Conservation (phyloP, 768 basidiomycete species). For the Pleurotus tuber-regium region DNA sequence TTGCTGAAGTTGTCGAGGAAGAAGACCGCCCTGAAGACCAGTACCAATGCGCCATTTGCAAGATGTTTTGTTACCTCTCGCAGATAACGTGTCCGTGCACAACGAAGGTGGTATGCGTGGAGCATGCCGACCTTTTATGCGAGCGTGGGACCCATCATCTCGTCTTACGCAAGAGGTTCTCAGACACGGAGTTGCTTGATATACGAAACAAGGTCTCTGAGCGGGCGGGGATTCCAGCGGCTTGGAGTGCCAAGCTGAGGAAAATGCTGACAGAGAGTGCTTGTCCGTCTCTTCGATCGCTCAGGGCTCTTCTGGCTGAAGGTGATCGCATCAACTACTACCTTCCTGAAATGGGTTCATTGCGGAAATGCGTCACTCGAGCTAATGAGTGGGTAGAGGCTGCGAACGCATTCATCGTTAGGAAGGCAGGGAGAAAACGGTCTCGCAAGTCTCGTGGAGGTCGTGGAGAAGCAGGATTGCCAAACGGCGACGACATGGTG, state of each 20-base stretch:
- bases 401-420: slow-evolving; percentile 73
- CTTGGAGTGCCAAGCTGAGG: slow-evolving; percentile 74
- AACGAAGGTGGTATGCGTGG: slow-evolving; percentile 76
- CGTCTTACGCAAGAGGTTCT: slow-evolving; percentile 75
- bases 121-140: slow-evolving; percentile 81
- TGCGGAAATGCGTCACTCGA: slow-evolving; percentile 76
- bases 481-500: slow-evolving; percentile 45
- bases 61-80: slow-evolving; percentile 92
- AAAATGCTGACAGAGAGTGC: slow-evolving; percentile 66
- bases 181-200: slow-evolving; percentile 73
- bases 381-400: slow-evolving; percentile 90
- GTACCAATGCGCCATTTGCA: slow-evolving; percentile 93
- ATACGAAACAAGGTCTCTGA: slow-evolving; percentile 64
- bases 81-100: slow-evolving; percentile 85
- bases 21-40: slow-evolving; percentile 89
- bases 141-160: slow-evolving; percentile 44
- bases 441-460: slow-evolving; percentile 61
- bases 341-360: slow-evolving; percentile 65
- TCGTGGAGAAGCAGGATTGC: slow-evolving; percentile 32
- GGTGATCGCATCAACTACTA: slow-evolving; percentile 82
- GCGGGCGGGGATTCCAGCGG: slow-evolving; percentile 67
- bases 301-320: slow-evolving; percentile 82
- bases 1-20: slow-evolving; percentile 70
- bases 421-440: slow-evolving; percentile 81
- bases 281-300: slow-evolving; percentile 70